Base-by-base conservation (phyloP, 1,139 yeast species). In the Protomyces inouyei region DNA sequence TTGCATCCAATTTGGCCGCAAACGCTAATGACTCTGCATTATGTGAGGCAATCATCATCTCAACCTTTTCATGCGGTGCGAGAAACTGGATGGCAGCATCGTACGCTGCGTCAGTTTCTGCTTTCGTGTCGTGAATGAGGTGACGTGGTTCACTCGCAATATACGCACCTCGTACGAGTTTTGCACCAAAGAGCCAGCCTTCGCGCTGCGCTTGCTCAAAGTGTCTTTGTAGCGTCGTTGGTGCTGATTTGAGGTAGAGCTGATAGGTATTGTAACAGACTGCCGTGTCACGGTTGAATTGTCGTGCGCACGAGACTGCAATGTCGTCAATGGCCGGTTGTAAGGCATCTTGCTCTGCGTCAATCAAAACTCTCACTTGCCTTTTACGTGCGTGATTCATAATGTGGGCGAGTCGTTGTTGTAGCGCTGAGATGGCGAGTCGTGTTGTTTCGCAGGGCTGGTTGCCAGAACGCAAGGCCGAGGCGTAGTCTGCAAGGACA, bases 101-200 rank as follows among this genome's bases (percentile, higher is more conserved):
- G 77, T 87, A 93, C 73, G 86, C 85, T 12, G 70, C 71, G 73
- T 91, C 97, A n/a, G 97, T 82, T 68, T 83, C 92, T 67, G 79
- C 82, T 76, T 92, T 91, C 55, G 89, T 83, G 70, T 80, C 79
- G 77, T 87, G 95, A 68, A 93, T 88, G 45, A 89, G 85, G 72
- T 97, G 82, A 69, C 87, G 80, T 53, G 87, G 83, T 77, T 93
- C 98, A 2, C 96, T 85, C 75, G 92, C 97, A 68, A 92, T 84
- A 78, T 93, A 93, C 6, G 98, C 98, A 69, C 98, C 98, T 75
- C 98, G 85, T n/a, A 93, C 98, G 65, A 93, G 81, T 76, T 93
- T 93, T 78, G 91, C 80, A 23, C 97, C 98, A 68, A 91, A 77
- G 73, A 88, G 83, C 76, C 91, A 92, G 57, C 72, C 73, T 67